These are phyloP conservation scores for Nemania sp. DNA, from an alignment of 2,329 filamentous ascomycete species.

Conservation along the genomic window DNA sequence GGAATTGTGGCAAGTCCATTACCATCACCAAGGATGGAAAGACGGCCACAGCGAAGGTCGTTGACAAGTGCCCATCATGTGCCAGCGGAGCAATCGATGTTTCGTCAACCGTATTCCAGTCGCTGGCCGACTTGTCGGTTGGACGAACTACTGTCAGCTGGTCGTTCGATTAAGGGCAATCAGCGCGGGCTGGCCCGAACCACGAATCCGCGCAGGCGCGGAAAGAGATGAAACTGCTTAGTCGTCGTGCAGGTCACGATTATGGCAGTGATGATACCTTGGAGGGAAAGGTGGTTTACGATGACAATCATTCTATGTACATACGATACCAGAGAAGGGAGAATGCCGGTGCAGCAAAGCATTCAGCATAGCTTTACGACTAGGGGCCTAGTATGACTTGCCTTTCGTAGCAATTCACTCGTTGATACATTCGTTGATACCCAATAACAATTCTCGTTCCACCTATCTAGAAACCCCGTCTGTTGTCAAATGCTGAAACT, in stretches of 20 bases:
- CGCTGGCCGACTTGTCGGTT: constrained; percentile 41
- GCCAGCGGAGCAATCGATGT: constrained; percentile 48
- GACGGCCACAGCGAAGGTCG: constrained; percentile 46
- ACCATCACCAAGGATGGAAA: constrained; percentile 44
- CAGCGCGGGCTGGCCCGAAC: background rate
- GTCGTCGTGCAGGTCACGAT: constrained; percentile 25
- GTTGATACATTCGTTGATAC: constrained; percentile 3
- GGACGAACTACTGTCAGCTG: constrained; percentile 47
- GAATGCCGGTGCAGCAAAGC: background rate
- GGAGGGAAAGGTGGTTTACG: background rate
- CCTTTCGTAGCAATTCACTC: background rate
- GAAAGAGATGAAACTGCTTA: background rate
- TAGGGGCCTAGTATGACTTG: background rate
- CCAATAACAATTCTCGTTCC: background rate
- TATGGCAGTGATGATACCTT: background rate
- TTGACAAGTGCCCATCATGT: constrained; percentile 51
- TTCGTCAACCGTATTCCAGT: constrained; percentile 48
- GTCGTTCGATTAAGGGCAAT: constrained; percentile 32
- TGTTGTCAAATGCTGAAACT: too few relatives aligned
- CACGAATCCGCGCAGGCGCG: constrained; percentile 19
- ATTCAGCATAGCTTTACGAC: background rate
- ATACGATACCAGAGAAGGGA: constrained; percentile 7
- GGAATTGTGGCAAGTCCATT: constrained; percentile 50
- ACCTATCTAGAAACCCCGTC: background rate
- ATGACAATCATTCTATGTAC: constrained; percentile 4